Conservation (phyloP, 2,329 filamentous ascomycete species). For the Graphilbum fragrans region DNA sequence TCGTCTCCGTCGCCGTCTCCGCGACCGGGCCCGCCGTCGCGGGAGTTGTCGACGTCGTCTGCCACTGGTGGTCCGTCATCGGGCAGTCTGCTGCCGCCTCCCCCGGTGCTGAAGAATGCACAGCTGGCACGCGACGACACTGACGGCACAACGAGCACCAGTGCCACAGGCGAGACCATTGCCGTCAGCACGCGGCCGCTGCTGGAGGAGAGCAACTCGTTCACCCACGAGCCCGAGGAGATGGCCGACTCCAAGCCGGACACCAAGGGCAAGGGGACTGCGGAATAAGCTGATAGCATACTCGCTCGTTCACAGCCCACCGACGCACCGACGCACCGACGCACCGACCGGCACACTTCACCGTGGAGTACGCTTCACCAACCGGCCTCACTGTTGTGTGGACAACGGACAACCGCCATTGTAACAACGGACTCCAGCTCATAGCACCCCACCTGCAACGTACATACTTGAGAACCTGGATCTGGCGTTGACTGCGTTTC, state of each 20-base stretch:
- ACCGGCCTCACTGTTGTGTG: no score
- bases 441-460: no score
- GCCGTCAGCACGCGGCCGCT: not conserved
- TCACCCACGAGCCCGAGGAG: not conserved
- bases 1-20: no score
- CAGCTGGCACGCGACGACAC: constrained; percentile 3
- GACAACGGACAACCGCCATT: no score
- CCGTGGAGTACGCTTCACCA: no score
- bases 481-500: no score
- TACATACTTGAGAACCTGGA: no score
- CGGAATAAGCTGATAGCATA: not conserved
- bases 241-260: not conserved
- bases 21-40: constrained; percentile 1
- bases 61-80: not conserved
- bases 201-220: not conserved
- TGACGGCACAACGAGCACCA: constrained; percentile 1
- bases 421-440: no score
- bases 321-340: not conserved
- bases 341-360: no score
- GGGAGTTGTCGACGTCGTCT: not conserved
- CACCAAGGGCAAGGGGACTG: not conserved
- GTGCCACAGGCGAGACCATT: not conserved
- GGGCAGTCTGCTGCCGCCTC: not conserved
- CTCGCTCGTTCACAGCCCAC: not conserved
- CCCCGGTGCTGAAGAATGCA: not conserved